A percentile compares a stretch with the other conserved stretches of the same genome.
These are phyloP conservation scores for Pyrenopolyporus hunteri DNA, from an alignment of 495 filamentous ascomycete species.

Conservation along the genomic window DNA sequence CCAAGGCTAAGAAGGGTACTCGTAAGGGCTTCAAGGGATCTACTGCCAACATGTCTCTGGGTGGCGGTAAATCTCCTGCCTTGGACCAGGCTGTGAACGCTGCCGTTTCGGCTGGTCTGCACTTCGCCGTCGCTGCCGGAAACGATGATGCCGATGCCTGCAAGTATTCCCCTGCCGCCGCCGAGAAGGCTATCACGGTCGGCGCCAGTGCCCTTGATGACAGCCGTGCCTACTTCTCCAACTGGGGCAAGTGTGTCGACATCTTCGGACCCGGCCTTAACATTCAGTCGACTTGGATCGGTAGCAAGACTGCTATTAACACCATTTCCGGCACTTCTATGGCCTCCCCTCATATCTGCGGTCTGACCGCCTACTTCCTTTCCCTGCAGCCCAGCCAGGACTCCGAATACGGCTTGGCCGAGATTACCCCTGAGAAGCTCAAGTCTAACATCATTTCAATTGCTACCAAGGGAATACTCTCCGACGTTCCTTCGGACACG, in stretches of 20 bases:
- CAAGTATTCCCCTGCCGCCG: constrained; percentile 98
- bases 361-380: constrained; percentile 96
- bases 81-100: constrained; percentile 94
- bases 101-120: constrained; percentile 85
- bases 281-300: constrained; percentile 98
- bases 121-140: constrained; percentile 97
- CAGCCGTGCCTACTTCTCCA: constrained; percentile 99
- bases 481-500: constrained; percentile 84
- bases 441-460: constrained; percentile 87
- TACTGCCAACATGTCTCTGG: constrained; percentile 98
- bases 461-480: constrained; percentile 78
- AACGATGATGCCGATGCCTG: constrained; percentile 99
- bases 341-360: constrained; percentile 96
- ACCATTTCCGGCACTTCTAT: constrained; percentile 99
- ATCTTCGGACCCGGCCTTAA: constrained; percentile 98
- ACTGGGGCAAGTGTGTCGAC: constrained; percentile 98
- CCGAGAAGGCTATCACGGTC: constrained; percentile 92
- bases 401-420: constrained; percentile 86
- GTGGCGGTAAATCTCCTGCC: constrained; percentile 90
- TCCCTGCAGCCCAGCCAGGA: constrained; percentile 89
- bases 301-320: constrained; percentile 91
- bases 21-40: constrained; percentile 98
- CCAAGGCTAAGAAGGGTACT: constrained; percentile 79
- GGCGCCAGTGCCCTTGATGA: constrained; percentile 92
- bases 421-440: constrained; percentile 91